Evolutionary conservation across 768 basidiomycete species (phyloP), one percentile per base, ranked within the genome.

Genomic region (Kwoniella shandongensis): DNA sequence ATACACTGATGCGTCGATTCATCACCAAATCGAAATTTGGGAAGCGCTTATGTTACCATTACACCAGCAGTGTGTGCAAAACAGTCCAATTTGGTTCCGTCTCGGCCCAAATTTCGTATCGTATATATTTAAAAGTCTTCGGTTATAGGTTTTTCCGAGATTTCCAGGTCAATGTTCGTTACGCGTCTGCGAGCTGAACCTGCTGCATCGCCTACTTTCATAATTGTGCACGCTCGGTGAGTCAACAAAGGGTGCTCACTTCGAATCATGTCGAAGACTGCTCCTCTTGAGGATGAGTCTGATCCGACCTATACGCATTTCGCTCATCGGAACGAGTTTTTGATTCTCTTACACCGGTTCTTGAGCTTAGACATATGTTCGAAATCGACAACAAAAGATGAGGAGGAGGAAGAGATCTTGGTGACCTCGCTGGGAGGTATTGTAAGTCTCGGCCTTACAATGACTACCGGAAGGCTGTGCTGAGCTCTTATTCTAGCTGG

Each of bases 281-380:
- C 29, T 6, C 35, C 45, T 1, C 64, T 73, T 15, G 69, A 58
- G 50, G 70, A 70, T 26, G 69, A 72, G 12, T 46, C 65, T 17
- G 73, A 76, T 41, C 67, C 71, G 10, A 73, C 70, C 18, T 73
- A 66, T 41, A 73, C 72, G 15, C 73, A 76, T 45, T 76, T 76
- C 57, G 65, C 66, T 3, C 75, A 75, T 40, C 63, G 66, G 13
- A 81, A 80, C 44, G 85, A 89, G 59, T 85, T 89, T 63, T 51
- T 80, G 10, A 77, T 79, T 32, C 62, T 80, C 13, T 85, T 90
- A 60, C 70, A 78, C 20, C 61, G 69, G 2, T 78, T 90, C 6
- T 79, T 88, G 2, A 69, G 76, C 3, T 63, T 80, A 6, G 81
- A 85, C 61, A 62, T 85, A 39, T 77, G 81, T 42, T 80, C 82